Evolutionary conservation across 768 basidiomycete genomes (phyloP).

Genomic region (Rhodosporidiobolus odoratus): DNA sequence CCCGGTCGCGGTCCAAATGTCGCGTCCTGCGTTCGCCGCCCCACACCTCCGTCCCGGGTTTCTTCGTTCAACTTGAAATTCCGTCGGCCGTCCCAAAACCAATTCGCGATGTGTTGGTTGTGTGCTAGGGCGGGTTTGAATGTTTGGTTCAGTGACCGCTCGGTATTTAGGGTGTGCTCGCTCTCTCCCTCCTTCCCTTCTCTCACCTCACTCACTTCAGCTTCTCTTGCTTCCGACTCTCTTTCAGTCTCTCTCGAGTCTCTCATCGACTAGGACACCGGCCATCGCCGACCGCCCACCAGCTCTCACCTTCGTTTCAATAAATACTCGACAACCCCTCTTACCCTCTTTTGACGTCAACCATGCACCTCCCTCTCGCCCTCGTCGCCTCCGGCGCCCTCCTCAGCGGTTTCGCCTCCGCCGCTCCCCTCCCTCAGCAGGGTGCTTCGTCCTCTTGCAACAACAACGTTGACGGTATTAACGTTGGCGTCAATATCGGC

Average conservation of each 20-base stretch:
- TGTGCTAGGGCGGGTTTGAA: background rate
- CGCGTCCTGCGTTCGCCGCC: too few relatives aligned
- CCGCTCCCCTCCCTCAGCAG: constrained; percentile 9
- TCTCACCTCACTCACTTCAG: background rate
- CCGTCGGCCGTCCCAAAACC: too few relatives aligned
- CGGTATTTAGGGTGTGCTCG: too few relatives aligned
- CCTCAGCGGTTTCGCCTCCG: background rate
- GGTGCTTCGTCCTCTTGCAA: background rate
- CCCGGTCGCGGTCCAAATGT: too few relatives aligned
- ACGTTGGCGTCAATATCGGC: background rate
- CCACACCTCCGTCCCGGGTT: too few relatives aligned
- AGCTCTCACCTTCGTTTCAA: background rate
- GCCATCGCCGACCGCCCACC: background rate
- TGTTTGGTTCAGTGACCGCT: too few relatives aligned
- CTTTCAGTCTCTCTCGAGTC: background rate
- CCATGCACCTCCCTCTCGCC: constrained; percentile 13
- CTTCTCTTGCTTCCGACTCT: background rate
- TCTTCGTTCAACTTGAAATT: too few relatives aligned
- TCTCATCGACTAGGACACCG: background rate
- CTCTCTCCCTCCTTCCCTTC: background rate
- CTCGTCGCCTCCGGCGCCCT: constrained; percentile 3
- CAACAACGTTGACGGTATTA: constrained; percentile 5
- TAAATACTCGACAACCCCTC: background rate
- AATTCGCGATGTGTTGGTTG: background rate
- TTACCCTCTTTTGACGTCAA: background rate